These are phyloP conservation scores for Colletotrichum salicis DNA, from an alignment of 2,329 filamentous ascomycete genomes.

Conservation along the genomic window DNA sequence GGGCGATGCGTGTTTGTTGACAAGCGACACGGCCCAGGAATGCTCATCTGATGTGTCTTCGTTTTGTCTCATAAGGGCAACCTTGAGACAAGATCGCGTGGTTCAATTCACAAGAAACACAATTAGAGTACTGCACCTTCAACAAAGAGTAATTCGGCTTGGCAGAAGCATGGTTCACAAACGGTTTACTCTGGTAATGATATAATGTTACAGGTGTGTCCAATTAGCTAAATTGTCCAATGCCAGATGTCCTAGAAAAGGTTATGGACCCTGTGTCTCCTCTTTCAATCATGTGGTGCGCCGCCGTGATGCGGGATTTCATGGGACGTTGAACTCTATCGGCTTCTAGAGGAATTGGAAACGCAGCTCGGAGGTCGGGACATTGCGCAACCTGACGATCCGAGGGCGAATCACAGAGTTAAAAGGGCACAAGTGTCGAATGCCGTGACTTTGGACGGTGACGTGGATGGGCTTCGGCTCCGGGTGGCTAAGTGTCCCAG, in stretches of 20 bases:
- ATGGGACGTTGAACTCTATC: not conserved
- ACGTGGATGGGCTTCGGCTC: not conserved
- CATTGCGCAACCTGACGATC: not conserved
- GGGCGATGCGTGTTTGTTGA: not conserved
- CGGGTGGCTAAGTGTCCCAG: not conserved
- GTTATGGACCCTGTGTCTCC: not conserved
- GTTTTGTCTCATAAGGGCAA: slow-evolving; percentile 2
- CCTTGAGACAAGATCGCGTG: slow-evolving; percentile 4
- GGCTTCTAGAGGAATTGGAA: not conserved
- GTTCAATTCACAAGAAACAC: not conserved
- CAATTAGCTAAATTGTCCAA: too few relatives aligned
- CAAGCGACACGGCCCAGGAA: not conserved
- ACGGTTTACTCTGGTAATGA: not conserved
- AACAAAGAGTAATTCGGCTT: not conserved
- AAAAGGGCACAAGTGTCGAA: not conserved
- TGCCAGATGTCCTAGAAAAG: not conserved
- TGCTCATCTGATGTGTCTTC: slow-evolving; percentile 8
- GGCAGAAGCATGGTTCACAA: not conserved
- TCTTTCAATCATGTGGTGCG: not conserved
- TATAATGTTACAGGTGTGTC: not conserved
- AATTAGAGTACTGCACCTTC: not conserved
- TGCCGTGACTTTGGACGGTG: slow-evolving; percentile 8
- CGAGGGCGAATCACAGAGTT: not conserved
- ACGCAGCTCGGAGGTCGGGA: not conserved
- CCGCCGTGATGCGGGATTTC: not conserved